Evolutionary conservation across 1,284 basidiomycete genomes (phyloP), one percentile per base, ranked within the genome.

Genomic region (Sphagnurus paluster): DNA sequence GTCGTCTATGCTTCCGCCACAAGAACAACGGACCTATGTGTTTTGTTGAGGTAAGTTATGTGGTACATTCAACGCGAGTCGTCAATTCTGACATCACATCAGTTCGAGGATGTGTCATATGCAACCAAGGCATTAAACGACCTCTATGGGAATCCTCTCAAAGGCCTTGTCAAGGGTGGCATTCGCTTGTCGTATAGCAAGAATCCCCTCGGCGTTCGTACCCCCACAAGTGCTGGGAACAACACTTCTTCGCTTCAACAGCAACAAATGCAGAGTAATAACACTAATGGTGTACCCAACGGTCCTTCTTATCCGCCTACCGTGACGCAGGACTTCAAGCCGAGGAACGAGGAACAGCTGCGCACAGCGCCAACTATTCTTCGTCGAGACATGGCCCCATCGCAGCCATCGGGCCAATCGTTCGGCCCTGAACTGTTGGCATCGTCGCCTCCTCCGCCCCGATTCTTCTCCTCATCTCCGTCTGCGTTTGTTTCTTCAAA

Each of bases 1-100:
- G 92, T 47, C 90, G 95, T 59, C 79, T 99, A 56, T 94, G 88
- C 58, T 98, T 94, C 75, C 78, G 93, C 48, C 92, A 96, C 64
- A 99, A 99, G 75, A 90, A 81, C 62, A 95, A 94, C 56, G 93
- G 94, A 1, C 93, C 94, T 3, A 97, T 97, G 95, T 98, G 94
- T 67, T 97, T 98, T 65, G 91, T 94, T 39, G 92, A 94, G 81
- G 88, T 91, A 65, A 41, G 72, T 66, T 8, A 36, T 16, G 42
- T 35, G 23, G 39, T 33, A 42, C n/a, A 7, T 14, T 9, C 49
- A 17, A 17, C 14, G 19, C 44, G 34, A 7, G 17, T 24, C 36
- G 21, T 49, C 55, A n/a, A n/a, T n/a, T 32, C 61, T 54, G 10
- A 56, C 33, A 48, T 44, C 24, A 46, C 49, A 53, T 35, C 64